Evolutionary conservation across 352 stramenopile species (phyloP).

Genomic region (Phytophthora aleatoria): DNA sequence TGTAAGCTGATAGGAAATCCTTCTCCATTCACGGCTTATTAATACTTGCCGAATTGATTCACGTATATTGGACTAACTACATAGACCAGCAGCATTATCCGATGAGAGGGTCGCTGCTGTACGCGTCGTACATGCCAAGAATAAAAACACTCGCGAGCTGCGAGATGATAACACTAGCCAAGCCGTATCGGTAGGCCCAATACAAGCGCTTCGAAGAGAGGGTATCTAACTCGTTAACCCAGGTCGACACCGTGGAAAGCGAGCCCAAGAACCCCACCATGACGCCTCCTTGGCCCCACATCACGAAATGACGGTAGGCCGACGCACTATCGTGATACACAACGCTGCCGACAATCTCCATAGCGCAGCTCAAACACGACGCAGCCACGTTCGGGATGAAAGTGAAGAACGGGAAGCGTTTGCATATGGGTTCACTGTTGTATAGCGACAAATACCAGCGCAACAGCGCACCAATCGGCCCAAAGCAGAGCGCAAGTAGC

Average conservation of each 20-base stretch:
- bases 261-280: conserved; percentile 67
- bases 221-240: conserved; percentile 62
- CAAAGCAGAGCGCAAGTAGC: conserved; percentile 57
- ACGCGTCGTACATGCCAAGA: conserved; percentile 50
- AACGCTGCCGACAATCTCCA: conserved; percentile 50
- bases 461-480: conserved; percentile 59
- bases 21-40: conserved; percentile 12
- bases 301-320: conserved; percentile 45
- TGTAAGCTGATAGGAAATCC: conserved; percentile 1
- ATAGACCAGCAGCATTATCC: conserved; percentile 17
- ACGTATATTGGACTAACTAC: conserved; percentile 31
- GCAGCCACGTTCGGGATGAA: conserved; percentile 67
- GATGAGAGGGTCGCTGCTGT: conserved; percentile 48
- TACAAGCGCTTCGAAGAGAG: conserved; percentile 51
- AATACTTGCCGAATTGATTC: conserved; percentile 6
- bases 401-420: conserved; percentile 66
- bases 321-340: conserved; percentile 29
- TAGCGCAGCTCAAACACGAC: conserved; percentile 50
- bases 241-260: conserved; percentile 72
- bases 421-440: conserved; percentile 53
- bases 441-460: conserved; percentile 62
- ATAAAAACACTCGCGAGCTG: conserved; percentile 64
- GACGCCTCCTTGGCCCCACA: conserved; percentile 50
- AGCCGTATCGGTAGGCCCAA: conserved; percentile 62
- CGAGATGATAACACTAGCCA: conserved; percentile 51